Evolutionary conservation across 768 basidiomycete species (phyloP).

Genomic region (Naganishia kalamii): DNA sequence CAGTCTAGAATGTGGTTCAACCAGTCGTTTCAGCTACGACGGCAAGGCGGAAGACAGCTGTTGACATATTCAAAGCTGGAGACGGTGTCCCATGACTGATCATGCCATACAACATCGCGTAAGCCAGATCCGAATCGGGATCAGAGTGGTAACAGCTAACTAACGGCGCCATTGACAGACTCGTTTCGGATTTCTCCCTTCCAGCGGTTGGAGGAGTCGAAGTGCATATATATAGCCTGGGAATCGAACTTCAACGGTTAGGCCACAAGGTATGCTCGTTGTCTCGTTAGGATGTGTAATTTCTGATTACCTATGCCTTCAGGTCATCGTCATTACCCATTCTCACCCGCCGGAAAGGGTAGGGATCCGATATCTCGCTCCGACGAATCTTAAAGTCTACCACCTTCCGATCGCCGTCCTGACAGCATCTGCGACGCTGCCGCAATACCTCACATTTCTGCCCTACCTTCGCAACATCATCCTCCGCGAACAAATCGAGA

Average conservation of each 20-base stretch:
- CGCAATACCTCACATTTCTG: conserved; percentile 84
- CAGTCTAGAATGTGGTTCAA: neutral
- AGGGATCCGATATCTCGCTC: conserved; percentile 74
- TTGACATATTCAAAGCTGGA: too few relatives aligned
- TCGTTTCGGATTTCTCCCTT: conserved; percentile 96
- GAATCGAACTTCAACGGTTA: conserved; percentile 67
- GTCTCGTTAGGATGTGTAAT: neutral
- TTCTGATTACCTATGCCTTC: neutral
- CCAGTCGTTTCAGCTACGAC: neutral
- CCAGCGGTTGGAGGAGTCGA: conserved; percentile 93
- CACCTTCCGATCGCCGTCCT: conserved; percentile 76
- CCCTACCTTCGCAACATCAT: conserved; percentile 88
- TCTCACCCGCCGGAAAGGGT: conserved; percentile 76
- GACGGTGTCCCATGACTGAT: neutral
- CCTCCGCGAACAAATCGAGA: conserved; percentile 71
- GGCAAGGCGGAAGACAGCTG: too few relatives aligned
- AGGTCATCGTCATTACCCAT: conserved; percentile 95
- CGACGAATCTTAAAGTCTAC: conserved; percentile 69
- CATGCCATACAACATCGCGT: conserved; percentile 9
- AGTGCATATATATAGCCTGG: conserved; percentile 89
- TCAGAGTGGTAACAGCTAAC: neutral
- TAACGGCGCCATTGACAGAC: conserved; percentile 50
- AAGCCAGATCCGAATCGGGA: neutral
- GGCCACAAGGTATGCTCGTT: conserved; percentile 70
- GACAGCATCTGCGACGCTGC: conserved; percentile 87